These are phyloP conservation scores for Lepidium aucheri DNA, from an alignment of 345 rosid species.

Conservation along the genomic window DNA sequence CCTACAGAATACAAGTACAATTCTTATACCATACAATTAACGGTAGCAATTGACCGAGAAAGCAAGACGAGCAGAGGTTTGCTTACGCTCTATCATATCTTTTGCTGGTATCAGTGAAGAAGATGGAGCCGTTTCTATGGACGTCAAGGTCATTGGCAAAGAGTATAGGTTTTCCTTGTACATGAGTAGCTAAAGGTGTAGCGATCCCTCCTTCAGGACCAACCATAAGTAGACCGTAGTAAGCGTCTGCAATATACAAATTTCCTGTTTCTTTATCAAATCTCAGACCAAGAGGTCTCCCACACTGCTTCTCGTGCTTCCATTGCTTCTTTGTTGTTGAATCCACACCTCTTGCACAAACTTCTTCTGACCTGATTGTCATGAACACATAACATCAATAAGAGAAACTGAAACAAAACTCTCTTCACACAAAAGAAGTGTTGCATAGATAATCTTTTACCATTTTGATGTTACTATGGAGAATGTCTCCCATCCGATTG, in stretches of 20 bases:
- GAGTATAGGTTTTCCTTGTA: conserved; percentile 52
- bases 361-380: conserved; percentile 60
- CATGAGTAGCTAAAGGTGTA: conserved; percentile 67
- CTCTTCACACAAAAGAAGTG: not conserved
- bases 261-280: conserved; percentile 55
- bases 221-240: conserved; percentile 72
- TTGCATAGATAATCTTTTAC: conserved; percentile 25
- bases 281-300: conserved; percentile 83
- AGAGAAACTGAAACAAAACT: not conserved
- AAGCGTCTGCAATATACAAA: conserved; percentile 87
- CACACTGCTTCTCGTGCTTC: conserved; percentile 80
- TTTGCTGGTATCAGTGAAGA: conserved; percentile 89
- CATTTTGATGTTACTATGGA: conserved; percentile 67
- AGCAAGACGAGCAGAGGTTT: not conserved
- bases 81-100: conserved; percentile 86
- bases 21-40: not conserved
- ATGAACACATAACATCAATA: conserved; percentile 2
- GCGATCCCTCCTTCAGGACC: conserved; percentile 89
- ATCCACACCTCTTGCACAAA: conserved; percentile 66
- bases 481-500: conserved; percentile 81
- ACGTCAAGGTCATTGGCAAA: conserved; percentile 94
- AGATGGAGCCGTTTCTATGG: conserved; percentile 79
- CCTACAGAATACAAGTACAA: conserved; percentile 32
- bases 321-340: conserved; percentile 88
- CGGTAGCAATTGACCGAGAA: not conserved